A percentile compares a stretch with the other conserved stretches of the same genome.
Conservation (phyloP, 2,329 filamentous ascomycete genomes). For the Bisporella sp. region DNA sequence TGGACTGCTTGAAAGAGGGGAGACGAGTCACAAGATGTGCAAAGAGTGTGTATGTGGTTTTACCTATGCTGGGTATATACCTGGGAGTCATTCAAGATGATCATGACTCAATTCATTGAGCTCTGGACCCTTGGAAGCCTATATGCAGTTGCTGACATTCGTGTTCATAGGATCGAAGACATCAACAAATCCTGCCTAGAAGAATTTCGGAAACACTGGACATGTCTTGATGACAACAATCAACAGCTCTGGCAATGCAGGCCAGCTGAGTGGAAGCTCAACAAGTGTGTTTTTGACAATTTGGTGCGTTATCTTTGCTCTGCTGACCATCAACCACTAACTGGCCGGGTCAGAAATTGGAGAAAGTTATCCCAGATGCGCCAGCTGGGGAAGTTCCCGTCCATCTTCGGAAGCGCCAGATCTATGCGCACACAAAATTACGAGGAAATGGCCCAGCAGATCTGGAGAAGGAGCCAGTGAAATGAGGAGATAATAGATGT, state of each 20-base stretch:
- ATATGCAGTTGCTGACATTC: slow-evolving; percentile 4
- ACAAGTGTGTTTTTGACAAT: slow-evolving; percentile 94
- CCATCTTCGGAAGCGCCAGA: slow-evolving; percentile 61
- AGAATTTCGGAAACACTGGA: slow-evolving; percentile 90
- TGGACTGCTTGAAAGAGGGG: slow-evolving; percentile 94
- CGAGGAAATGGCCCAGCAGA: background rate
- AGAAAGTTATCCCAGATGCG: slow-evolving; percentile 72
- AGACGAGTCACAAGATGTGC: slow-evolving; percentile 95
- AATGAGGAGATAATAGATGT: slow-evolving; percentile 1
- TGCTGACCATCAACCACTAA: too few relatives aligned
- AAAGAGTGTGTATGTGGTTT: slow-evolving; percentile 74
- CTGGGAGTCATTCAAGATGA: too few relatives aligned
- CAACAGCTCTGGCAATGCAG: slow-evolving; percentile 97
- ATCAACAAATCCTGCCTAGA: slow-evolving; percentile 91
- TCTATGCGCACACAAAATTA: slow-evolving; percentile 29
- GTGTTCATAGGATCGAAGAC: slow-evolving; percentile 66
- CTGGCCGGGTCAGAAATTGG: slow-evolving; percentile 53
- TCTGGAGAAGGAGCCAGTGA: background rate
- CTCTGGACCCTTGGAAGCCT: too few relatives aligned
- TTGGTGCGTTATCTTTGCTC: slow-evolving; percentile 59
- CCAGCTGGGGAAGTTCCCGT: slow-evolving; percentile 65
- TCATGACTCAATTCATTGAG: too few relatives aligned
- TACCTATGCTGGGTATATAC: background rate
- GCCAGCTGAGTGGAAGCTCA: slow-evolving; percentile 78
- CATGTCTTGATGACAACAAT: slow-evolving; percentile 95